Percentiles rank a stretch among this genome's conserved stretches.
phyloP scores from a whole-genome alignment of 1,284 basidiomycete genomes.

The Trichosporon ovoides region DNA sequence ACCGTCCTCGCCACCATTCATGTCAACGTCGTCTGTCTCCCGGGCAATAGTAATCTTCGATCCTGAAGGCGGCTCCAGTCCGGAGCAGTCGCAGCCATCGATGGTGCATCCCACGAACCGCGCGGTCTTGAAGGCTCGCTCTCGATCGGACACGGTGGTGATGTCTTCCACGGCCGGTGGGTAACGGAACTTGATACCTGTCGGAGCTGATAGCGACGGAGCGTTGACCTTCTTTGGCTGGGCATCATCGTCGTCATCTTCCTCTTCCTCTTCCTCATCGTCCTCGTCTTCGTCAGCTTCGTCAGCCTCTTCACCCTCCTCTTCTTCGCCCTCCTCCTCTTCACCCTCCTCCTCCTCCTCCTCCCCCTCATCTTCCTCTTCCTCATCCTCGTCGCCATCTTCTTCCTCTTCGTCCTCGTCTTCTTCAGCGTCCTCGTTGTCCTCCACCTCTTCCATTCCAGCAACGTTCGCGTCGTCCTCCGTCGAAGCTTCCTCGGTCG shows the following conservation, averaged over 20 bases:
- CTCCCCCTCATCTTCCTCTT: conserved; percentile 13
- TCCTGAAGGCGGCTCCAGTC: conserved; percentile 62
- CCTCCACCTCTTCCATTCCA: conserved; percentile 18
- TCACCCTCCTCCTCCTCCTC: conserved; percentile 11
- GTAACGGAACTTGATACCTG: conserved; percentile 26
- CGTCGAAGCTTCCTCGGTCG: background rate
- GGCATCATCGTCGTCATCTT: conserved; percentile 16
- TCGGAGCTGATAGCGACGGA: background rate
- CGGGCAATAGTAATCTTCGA: conserved; percentile 59
- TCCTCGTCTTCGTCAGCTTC: conserved; percentile 15
- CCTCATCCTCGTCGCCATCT: conserved; percentile 18
- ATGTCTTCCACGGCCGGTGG: conserved; percentile 35
- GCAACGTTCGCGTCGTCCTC: conserved; percentile 9
- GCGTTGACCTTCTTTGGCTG: background rate
- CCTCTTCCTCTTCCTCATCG: conserved; percentile 18
- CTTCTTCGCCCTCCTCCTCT: conserved; percentile 8
- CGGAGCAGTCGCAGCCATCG: conserved; percentile 57
- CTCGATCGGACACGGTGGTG: conserved; percentile 27
- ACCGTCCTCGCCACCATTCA: conserved; percentile 44
- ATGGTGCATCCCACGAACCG: conserved; percentile 39
- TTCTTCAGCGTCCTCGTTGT: conserved; percentile 21
- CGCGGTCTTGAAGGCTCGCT: conserved; percentile 45
- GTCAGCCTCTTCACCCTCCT: conserved; percentile 17
- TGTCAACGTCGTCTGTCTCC: conserved; percentile 52
- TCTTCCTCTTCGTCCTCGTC: conserved; percentile 19